Base-by-base conservation (phyloP, 1,284 basidiomycete species). In the Entoloma clypeatum region DNA sequence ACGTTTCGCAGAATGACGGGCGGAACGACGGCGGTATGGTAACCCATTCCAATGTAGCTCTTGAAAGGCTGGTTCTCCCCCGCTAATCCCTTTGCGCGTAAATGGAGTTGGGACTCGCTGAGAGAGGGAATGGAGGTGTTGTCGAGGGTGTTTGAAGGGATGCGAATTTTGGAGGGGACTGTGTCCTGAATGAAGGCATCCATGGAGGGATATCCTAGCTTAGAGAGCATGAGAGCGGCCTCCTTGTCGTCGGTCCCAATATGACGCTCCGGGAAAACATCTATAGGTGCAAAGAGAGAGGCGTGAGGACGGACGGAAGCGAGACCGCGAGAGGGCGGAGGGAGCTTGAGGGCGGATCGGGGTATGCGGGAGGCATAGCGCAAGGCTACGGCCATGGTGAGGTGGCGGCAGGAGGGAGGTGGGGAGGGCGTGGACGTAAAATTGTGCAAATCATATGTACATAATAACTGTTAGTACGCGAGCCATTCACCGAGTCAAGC, bases 31-130 rank as follows among this genome's bases (percentile, higher is more conserved):
- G 93, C 92, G 57, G 86, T 87, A 60, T 95, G 89, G 67, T 99
- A 98, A 9, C 95, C 95, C 92, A 97, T 92, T 30, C 95, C 95
- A 60, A 98, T 99, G 62, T 92, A 95, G 58, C 84, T 93, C 73
- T 88, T 92, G 66, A 86, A 86, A 6, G 77, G 69, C 65, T 83
- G 81, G 68, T 99, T 98, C 63, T 80, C 72, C 22, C 61, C 65
- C 13, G 84, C 92, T 17, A 98, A 70, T 54, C 80, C 76, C 57
- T 82, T 83, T 2, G 88, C 92, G 38, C 90, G 74, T 30, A 71
- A 66, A 40, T 84, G 72, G 28, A 99, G 73, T 68, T 99, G 86
- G 10, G 86, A 81, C 67, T 99, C 96, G 61, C 88, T 91, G 44
- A 91, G 71, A 0, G 87, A 72, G 3, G 77, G 73, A 46, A 96